Conservation (phyloP, 176 grass and related monocot species). For the Cenchrus americanus region DNA sequence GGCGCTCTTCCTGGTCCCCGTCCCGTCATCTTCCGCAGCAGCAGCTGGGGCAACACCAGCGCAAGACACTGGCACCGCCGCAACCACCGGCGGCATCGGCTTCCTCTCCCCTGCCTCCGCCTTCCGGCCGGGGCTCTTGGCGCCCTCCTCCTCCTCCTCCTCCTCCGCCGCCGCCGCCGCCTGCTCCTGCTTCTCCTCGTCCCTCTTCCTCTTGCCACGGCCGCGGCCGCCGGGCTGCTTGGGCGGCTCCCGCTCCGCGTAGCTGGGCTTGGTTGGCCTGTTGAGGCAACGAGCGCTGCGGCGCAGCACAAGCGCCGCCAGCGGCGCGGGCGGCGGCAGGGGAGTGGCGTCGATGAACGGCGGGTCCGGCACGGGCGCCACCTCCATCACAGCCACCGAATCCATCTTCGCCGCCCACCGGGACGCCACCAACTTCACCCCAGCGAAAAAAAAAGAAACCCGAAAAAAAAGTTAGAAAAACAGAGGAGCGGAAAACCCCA, state of each 20-base stretch:
- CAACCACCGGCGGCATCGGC: conserved; percentile 4
- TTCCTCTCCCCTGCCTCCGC: conserved; percentile 20
- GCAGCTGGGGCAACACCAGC: conserved; percentile 9
- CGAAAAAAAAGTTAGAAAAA: background rate
- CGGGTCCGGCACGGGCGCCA: conserved; percentile 36
- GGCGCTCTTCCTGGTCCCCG: conserved; percentile 51
- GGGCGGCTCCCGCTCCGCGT: conserved; percentile 31
- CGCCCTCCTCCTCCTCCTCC: background rate
- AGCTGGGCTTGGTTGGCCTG: conserved; percentile 16
- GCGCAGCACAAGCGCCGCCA: conserved; percentile 37
- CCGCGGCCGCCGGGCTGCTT: conserved; percentile 37
- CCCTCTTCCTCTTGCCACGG: conserved; percentile 45
- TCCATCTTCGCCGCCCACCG: conserved; percentile 26
- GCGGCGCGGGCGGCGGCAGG: background rate
- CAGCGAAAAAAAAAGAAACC: background rate
- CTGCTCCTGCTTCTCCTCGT: conserved; percentile 33
- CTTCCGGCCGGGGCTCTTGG: background rate
- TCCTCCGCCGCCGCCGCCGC: too few relatives aligned
- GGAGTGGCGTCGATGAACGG: conserved; percentile 7
- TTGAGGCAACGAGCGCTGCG: conserved; percentile 50
- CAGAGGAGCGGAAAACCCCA: background rate
- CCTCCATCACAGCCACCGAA: conserved; percentile 40
- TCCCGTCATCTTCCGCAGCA: conserved; percentile 21
- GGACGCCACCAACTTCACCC: conserved; percentile 11
- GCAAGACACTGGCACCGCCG: conserved; percentile 8